Base-by-base conservation (phyloP, 2,329 filamentous ascomycete genomes). In the Furcasterigmium sp. region DNA sequence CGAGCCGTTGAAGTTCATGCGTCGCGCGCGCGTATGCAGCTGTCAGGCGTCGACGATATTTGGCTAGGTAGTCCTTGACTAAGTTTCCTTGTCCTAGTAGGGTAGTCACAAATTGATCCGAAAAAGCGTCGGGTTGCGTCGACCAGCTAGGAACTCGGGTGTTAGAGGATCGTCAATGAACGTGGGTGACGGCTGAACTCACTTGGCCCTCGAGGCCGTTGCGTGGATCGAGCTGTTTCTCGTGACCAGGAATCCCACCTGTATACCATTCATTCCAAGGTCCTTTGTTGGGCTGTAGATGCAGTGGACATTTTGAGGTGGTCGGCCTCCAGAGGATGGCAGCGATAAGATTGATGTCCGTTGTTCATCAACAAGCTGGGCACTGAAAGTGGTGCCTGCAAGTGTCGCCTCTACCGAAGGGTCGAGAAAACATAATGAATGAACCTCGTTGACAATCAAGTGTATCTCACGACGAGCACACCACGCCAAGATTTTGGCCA, bases 341-440 rank as follows among this genome's bases (percentile, higher is more conserved):
- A 26, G 23, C 11, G 23, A 26, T 7, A 47, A 29, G n/a, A 44
- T 34, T n/a, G 45, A 45, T 8, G 38, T 47, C 8, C 28, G 18
- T 3, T 26, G n/a, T n/a, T n/a, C n/a, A n/a, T n/a, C n/a, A n/a
- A n/a, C n/a, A n/a, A n/a, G n/a, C n/a, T n/a, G n/a, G n/a, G n/a
- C n/a, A n/a, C n/a, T n/a, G n/a, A n/a, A n/a, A n/a, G n/a, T 11
- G 23, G 7, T 7, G 7, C 23, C 23, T 26, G 23, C 23, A 11
- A 17, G 11, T 15, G 18, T 6, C 6, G 37, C 3, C 13, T 15
- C n/a, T 7, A n/a, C 6, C 5, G 35, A 15, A 18, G 42, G 41
- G 8, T 29, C 37, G 45, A 44, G 42, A 42, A n/a, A 15, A 29
- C 35, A 17, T 44, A 47, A 3, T n/a, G n/a, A n/a, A n/a, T n/a